These are phyloP conservation scores for Colletotrichum sp. DNA, from an alignment of 2,329 filamentous ascomycete species.

Conservation along the genomic window DNA sequence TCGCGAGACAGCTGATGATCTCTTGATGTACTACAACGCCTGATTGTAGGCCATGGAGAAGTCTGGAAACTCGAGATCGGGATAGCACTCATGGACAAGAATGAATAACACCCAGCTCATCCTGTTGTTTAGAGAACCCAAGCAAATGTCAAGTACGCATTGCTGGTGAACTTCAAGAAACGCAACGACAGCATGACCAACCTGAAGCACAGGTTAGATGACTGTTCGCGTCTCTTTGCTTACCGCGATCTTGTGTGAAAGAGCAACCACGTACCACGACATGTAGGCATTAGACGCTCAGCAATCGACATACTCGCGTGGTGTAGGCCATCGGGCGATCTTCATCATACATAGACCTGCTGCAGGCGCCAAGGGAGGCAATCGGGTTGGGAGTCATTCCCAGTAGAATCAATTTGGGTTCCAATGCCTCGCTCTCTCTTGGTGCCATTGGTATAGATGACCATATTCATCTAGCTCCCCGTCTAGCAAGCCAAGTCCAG, in stretches of 20 bases:
- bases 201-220: neutral
- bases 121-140: neutral
- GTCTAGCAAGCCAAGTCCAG: neutral
- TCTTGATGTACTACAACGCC: neutral
- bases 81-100: neutral
- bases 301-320: too few relatives aligned
- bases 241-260: too few relatives aligned
- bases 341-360: too few relatives aligned
- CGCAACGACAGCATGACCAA: neutral
- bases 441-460: neutral
- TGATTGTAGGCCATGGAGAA: neutral
- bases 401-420: neutral
- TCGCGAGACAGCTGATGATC: neutral
- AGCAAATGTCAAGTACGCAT: neutral
- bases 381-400: rapidly evolving
- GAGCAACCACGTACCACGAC: too few relatives aligned
- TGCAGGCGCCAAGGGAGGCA: neutral
- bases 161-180: neutral
- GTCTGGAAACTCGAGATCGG: neutral
- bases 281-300: too few relatives aligned
- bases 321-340: too few relatives aligned
- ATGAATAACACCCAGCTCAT: neutral
- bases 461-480: neutral
- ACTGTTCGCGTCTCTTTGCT: too few relatives aligned
- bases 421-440: neutral